Conservation (phyloP, 2,329 filamentous ascomycete species). For the Balansia obtecta region DNA sequence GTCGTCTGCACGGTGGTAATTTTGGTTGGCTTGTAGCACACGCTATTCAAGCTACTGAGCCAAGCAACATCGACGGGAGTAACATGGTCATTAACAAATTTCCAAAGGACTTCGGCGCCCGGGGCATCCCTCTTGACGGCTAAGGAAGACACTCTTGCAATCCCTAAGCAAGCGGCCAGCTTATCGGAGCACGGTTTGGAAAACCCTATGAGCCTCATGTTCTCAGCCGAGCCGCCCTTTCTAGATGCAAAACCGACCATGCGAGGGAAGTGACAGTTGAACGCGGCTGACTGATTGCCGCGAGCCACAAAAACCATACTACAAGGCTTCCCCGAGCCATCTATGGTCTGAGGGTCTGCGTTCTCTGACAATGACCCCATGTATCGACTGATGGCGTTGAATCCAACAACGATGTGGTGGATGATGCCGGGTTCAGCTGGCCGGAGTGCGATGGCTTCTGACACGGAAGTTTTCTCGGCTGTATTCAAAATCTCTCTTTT, state of each 20-base stretch:
- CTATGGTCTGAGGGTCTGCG: not conserved
- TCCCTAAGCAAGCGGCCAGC: slow-evolving; percentile 42
- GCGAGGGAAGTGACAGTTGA: slow-evolving; percentile 48
- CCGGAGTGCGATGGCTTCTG: slow-evolving; percentile 5
- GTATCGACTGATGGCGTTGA: slow-evolving; percentile 48
- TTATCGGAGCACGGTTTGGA: slow-evolving; percentile 46
- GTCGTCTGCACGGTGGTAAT: slow-evolving; percentile 24
- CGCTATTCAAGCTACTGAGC: slow-evolving; percentile 21
- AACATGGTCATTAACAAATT: slow-evolving; percentile 42
- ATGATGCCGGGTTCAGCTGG: slow-evolving; percentile 35
- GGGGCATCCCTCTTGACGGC: slow-evolving; percentile 46
- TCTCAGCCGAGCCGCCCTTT: slow-evolving; percentile 21
- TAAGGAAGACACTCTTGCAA: slow-evolving; percentile 53
- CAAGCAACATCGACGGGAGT: slow-evolving; percentile 40
- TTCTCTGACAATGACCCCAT: slow-evolving; percentile 33
- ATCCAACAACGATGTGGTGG: slow-evolving; percentile 49
- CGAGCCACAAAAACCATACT: slow-evolving; percentile 45
- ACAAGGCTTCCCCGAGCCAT: slow-evolving; percentile 20
- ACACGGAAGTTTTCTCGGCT: slow-evolving; percentile 12
- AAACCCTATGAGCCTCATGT: slow-evolving; percentile 48
- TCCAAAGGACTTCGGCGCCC: slow-evolving; percentile 40
- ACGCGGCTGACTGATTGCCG: slow-evolving; percentile 42
- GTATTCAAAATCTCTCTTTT: slow-evolving; percentile 30
- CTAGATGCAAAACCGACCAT: slow-evolving; percentile 39
- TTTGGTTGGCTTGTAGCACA: slow-evolving; percentile 19